phyloP scores from a whole-genome alignment of 148 eudicot species.

The Hydrangea macrophylla region DNA sequence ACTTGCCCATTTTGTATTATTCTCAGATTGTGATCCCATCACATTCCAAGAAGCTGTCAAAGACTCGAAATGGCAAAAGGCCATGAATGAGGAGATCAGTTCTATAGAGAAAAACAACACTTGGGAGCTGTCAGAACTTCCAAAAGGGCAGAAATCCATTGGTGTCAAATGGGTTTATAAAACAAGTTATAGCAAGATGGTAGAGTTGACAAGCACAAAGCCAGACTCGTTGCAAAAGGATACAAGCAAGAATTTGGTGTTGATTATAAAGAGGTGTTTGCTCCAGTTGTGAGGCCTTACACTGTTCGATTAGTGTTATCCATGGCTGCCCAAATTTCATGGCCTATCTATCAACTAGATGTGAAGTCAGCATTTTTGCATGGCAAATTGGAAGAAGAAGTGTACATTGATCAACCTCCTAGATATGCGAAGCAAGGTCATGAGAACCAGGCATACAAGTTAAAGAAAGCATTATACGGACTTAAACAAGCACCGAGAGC shows the following conservation, averaged over 20 bases:
- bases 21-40: background rate
- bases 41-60: background rate
- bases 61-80: background rate
- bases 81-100: background rate
- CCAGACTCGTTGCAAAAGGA: background rate
- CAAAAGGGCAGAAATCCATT: no score
- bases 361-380: background rate
- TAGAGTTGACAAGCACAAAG: background rate
- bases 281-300: background rate
- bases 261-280: background rate
- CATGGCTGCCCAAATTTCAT: background rate
- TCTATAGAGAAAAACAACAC: constrained; percentile 1
- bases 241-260: background rate
- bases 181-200: background rate
- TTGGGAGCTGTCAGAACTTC: no score
- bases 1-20: background rate
- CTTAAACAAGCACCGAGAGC: background rate
- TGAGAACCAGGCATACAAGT: background rate
- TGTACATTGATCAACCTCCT: background rate
- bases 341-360: background rate
- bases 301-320: background rate
- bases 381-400: background rate
- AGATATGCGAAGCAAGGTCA: background rate
- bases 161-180: background rate
- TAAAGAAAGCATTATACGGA: constrained; percentile 6